Evolutionary conservation across 2,329 filamentous ascomycete genomes (phyloP), one percentile per base, ranked within the genome.

Genomic region (Paramyrothecium sp.): DNA sequence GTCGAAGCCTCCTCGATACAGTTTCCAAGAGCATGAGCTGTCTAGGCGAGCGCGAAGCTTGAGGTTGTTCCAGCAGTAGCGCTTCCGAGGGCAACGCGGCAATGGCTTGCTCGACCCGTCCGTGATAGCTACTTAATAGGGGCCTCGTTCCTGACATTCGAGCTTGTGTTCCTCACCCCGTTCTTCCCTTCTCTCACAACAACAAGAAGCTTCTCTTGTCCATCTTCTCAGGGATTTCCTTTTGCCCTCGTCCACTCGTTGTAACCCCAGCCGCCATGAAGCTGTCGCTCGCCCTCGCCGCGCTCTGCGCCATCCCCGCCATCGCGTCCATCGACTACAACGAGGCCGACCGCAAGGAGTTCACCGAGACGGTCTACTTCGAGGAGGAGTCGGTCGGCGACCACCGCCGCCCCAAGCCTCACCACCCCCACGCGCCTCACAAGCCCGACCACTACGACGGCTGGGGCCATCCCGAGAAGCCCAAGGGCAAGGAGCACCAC

Each of bases 231-330:
- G 3, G 30, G n/a, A 34, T 48, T 33, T 16, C 17, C 46, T 44
- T 48, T 33, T 16, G 8, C 46, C 23, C 38, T 49, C 10, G 11
- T 48, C 30, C 51, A 23, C 26, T 41, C 44, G 21, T 38, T 30
- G 50, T 23, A 13, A 21, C 19, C 26, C 26, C 34, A 26, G 34
- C 55, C 51, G 61, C 16, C 46, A 69, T 69, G 67, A 67, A 57
- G 58, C 52, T 65, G 47, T 59, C 55, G 11, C 20, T 69, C 19
- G 62, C 62, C 21, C 21, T 67, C 12, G 44, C 62, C 34, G 61
- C 60, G 52, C 58, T 69, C 54, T 62, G 61, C 53, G 65, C 60
- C 46, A 21, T 59, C 12, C 61, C 66, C 17, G 58, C 21, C 46
- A n/a, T 56, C 23, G 55, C 55, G 5, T 16, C 38, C 8, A 23